These are phyloP conservation scores for Ormosia emarginata DNA, from an alignment of 306 rosid species.

Conservation along the genomic window DNA sequence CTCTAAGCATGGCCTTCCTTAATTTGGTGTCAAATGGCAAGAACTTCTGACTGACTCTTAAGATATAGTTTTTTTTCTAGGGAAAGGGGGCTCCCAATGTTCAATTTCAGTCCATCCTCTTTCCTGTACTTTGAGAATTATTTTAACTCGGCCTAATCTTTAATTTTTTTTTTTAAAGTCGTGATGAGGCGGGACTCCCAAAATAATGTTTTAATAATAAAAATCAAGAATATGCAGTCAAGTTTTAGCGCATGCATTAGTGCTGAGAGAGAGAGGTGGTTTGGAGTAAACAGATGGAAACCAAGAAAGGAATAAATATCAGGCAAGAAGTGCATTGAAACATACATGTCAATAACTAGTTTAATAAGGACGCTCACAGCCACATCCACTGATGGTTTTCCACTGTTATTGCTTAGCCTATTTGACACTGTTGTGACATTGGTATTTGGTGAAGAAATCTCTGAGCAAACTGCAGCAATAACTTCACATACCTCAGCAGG, in stretches of 20 bases:
- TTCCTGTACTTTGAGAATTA: not conserved
- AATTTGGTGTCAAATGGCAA: not conserved
- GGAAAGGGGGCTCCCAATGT: not conserved
- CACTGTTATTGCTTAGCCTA: constrained; percentile 55
- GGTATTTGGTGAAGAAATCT: constrained; percentile 49
- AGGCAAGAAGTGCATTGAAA: constrained; percentile 23
- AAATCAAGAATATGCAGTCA: not conserved
- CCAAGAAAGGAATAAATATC: constrained; percentile 11
- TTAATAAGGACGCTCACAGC: constrained; percentile 92
- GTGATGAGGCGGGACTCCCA: not conserved
- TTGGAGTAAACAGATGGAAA: not conserved
- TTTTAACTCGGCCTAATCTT: not conserved
- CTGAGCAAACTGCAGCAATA: constrained; percentile 93
- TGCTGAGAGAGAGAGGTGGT: not conserved
- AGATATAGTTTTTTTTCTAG: not conserved
- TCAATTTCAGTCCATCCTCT: constrained; percentile 10
- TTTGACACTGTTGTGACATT: constrained; percentile 53
- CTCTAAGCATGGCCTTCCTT: constrained; percentile 19
- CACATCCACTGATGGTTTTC: constrained; percentile 81
- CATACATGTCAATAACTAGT: constrained; percentile 90
- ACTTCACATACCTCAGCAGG: constrained; percentile 88
- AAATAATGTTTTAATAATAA: not conserved
- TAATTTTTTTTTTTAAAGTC: not conserved
- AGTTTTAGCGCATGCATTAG: not conserved
- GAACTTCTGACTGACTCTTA: not conserved